Evolutionary conservation across 495 filamentous ascomycete genomes (phyloP).

Genomic region (Pyronema omphalodes): DNA sequence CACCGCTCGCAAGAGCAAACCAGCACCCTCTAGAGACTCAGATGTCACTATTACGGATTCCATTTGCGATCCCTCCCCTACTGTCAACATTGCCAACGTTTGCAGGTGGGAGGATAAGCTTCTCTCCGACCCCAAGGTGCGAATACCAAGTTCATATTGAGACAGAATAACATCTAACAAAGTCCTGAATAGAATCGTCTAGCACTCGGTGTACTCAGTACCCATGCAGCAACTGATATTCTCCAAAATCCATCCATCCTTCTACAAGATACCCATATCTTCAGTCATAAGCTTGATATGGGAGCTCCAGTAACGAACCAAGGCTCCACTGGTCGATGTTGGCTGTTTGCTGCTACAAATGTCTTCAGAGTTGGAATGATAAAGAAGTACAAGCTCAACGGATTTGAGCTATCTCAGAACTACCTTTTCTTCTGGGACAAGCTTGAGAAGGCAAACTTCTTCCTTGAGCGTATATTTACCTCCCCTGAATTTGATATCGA

Average conservation of each 20-base stretch:
- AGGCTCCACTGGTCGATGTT: conserved; percentile 59
- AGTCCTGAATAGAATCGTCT: conserved; percentile 16
- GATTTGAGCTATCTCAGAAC: conserved; percentile 68
- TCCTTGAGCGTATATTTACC: conserved; percentile 41
- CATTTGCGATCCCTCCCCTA: background rate
- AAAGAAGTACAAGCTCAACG: conserved; percentile 53
- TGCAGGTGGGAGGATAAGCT: conserved; percentile 16
- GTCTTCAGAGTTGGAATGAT: conserved; percentile 72
- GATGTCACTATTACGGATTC: background rate
- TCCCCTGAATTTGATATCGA: background rate
- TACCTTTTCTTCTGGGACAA: conserved; percentile 96
- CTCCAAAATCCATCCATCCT: conserved; percentile 33
- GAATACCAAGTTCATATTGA: background rate
- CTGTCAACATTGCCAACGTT: conserved; percentile 4
- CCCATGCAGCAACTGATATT: conserved; percentile 35
- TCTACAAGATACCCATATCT: conserved; percentile 51
- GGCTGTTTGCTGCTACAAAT: conserved; percentile 77
- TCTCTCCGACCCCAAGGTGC: conserved; percentile 17
- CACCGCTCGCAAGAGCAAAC: background rate
- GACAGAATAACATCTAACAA: background rate
- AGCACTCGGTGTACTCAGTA: conserved; percentile 32
- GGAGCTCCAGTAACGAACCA: conserved; percentile 75
- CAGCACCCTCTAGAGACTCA: background rate
- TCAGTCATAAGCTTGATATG: conserved; percentile 63
- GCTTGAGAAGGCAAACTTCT: conserved; percentile 78